A percentile compares a stretch with the other conserved stretches of the same genome.
These are phyloP conservation scores for Schoenoplectus tabernaemontani DNA, from an alignment of 202 grass and related monocot species.

Conservation along the genomic window DNA sequence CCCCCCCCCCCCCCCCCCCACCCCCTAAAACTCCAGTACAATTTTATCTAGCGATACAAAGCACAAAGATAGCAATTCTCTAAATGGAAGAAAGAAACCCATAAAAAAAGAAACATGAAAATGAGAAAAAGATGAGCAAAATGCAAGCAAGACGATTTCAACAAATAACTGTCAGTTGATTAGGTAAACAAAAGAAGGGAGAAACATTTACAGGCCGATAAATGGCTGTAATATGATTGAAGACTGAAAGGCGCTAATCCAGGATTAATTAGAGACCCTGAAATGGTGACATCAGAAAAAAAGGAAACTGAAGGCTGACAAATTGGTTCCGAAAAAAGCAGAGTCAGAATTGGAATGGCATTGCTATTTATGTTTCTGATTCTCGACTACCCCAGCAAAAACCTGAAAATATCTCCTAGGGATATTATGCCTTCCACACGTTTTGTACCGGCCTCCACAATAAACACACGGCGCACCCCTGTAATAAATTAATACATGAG, in stretches of 20 bases:
- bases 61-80: constrained; percentile 17
- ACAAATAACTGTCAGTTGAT: constrained; percentile 53
- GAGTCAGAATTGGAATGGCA: constrained; percentile 22
- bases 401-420: constrained; percentile 81
- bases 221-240: constrained; percentile 45
- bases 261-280: constrained; percentile 36
- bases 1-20: background rate
- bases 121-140: constrained; percentile 1
- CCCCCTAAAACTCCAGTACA: constrained; percentile 6
- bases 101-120: constrained; percentile 15
- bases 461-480: constrained; percentile 90
- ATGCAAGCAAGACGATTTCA: constrained; percentile 49
- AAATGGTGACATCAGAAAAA: constrained; percentile 22
- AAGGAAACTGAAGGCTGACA: constrained; percentile 30
- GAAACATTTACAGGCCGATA: constrained; percentile 85
- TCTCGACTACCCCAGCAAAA: constrained; percentile 58
- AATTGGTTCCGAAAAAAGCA: constrained; percentile 42
- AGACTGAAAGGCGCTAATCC: constrained; percentile 39
- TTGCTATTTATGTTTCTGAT: constrained; percentile 22
- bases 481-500: background rate
- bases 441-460: constrained; percentile 96
- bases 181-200: constrained; percentile 20
- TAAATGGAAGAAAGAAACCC: constrained; percentile 20
- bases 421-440: constrained; percentile 98
- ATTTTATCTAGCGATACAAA: constrained; percentile 11